Percentiles rank a stretch among this genome's conserved stretches.
Evolutionary conservation across 768 basidiomycete species (phyloP).

Genomic region (Xerocomellus amylosporus): DNA sequence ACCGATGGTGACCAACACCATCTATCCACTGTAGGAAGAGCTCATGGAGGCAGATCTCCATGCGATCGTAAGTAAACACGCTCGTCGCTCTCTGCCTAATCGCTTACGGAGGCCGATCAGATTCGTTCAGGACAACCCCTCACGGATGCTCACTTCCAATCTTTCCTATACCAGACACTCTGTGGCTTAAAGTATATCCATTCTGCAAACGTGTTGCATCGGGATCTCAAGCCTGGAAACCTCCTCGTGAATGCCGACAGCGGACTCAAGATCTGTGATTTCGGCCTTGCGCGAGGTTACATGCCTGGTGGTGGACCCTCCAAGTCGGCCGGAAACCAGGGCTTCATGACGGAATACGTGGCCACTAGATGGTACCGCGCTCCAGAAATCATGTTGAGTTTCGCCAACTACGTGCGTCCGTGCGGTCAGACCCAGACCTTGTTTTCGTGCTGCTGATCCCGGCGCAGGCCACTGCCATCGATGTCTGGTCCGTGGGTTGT

Average conservation of each 20-base stretch:
- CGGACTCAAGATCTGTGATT: constrained; percentile 98
- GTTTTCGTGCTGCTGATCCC: constrained; percentile 13
- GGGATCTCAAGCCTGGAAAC: constrained; percentile 94
- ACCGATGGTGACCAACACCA: neutral
- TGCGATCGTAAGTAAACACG: constrained; percentile 70
- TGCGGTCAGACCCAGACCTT: neutral
- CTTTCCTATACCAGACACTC: constrained; percentile 97
- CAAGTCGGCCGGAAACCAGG: constrained; percentile 74
- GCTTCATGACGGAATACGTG: constrained; percentile 99
- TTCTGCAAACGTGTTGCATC: constrained; percentile 95
- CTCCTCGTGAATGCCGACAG: constrained; percentile 97
- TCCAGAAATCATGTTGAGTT: constrained; percentile 98
- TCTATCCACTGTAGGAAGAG: constrained; percentile 67
- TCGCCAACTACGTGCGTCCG: constrained; percentile 81
- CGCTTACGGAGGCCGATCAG: constrained; percentile 35
- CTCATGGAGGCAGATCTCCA: constrained; percentile 99
- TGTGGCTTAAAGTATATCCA: constrained; percentile 99
- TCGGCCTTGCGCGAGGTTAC: constrained; percentile 93
- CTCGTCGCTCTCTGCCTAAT: neutral
- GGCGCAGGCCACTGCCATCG: constrained; percentile 78
- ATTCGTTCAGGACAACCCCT: constrained; percentile 85
- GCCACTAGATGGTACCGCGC: constrained; percentile 99
- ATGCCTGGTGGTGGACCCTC: constrained; percentile 78
- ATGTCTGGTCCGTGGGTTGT: constrained; percentile 96
- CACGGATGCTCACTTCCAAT: constrained; percentile 90